Evolutionary conservation across 495 filamentous ascomycete genomes (phyloP).

Genomic region (Lichenothelia convexa): DNA sequence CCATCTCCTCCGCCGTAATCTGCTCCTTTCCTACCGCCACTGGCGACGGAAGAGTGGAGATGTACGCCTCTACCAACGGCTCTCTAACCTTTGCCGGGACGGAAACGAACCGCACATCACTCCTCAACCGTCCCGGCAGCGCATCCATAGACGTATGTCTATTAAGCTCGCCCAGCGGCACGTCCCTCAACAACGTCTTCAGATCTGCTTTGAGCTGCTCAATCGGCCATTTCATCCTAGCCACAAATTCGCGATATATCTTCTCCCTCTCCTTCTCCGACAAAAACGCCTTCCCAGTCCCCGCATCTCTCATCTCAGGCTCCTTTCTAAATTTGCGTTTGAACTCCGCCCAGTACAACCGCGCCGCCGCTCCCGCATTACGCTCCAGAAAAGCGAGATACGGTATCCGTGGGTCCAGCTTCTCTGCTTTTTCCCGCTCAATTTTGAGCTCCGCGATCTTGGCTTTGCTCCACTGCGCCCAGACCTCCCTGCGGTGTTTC

Average conservation of each 20-base stretch:
- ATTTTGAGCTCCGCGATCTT: constrained; percentile 53
- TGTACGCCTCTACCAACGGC: constrained; percentile 54
- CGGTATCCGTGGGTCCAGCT: constrained; percentile 67
- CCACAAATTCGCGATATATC: constrained; percentile 74
- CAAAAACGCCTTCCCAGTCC: no score
- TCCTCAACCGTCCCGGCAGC: constrained; percentile 49
- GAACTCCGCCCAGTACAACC: constrained; percentile 95
- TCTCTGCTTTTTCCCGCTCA: constrained; percentile 55
- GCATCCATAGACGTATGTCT: constrained; percentile 39
- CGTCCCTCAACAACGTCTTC: constrained; percentile 50
- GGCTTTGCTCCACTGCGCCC: constrained; percentile 60
- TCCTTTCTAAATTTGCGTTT: constrained; percentile 77
- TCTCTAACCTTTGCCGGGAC: constrained; percentile 51
- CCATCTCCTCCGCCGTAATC: constrained; percentile 37
- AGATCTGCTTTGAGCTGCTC: constrained; percentile 63
- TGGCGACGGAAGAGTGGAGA: constrained; percentile 54
- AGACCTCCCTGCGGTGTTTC: constrained; percentile 63
- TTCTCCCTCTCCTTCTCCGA: constrained; percentile 81
- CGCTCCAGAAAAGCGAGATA: constrained; percentile 71
- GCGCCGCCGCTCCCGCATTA: constrained; percentile 62
- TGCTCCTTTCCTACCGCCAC: constrained; percentile 27
- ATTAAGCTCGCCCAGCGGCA: constrained; percentile 47
- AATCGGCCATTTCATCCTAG: constrained; percentile 55
- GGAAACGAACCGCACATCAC: constrained; percentile 69
- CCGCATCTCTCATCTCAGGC: constrained; percentile 55